Percentiles rank a stretch among this genome's conserved stretches.
These are phyloP conservation scores for Blastocystis sp. DNA, from an alignment of 352 stramenopile genomes.

Conservation along the genomic window DNA sequence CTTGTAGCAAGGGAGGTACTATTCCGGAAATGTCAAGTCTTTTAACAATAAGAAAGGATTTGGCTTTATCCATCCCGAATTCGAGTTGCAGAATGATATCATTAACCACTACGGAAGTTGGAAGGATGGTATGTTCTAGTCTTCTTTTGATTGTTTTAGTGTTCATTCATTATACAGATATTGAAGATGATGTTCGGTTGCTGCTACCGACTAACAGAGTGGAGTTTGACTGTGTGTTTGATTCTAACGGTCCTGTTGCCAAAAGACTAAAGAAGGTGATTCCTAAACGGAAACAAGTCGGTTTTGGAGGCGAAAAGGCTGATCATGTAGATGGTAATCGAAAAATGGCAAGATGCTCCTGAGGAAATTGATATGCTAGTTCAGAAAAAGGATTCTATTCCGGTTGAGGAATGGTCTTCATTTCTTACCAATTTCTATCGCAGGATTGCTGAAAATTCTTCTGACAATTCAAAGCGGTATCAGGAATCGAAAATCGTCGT, in stretches of 20 bases:
- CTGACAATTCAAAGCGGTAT: not conserved
- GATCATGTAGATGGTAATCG: constrained; percentile 21
- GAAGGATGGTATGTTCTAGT: constrained; percentile 37
- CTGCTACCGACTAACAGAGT: constrained; percentile 31
- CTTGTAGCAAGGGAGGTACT: not conserved
- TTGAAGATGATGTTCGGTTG: constrained; percentile 46
- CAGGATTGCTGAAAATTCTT: not conserved
- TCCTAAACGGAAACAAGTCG: constrained; percentile 32
- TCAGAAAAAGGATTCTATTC: not conserved
- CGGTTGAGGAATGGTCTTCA: not conserved
- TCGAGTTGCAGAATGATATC: constrained; percentile 45
- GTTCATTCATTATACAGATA: constrained; percentile 60
- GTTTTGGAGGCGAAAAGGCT: not conserved
- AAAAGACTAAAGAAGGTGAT: constrained; percentile 41
- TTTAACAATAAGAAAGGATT: constrained; percentile 62
- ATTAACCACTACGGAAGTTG: constrained; percentile 51
- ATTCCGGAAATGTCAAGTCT: constrained; percentile 46
- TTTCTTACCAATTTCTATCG: not conserved
- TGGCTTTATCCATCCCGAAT: constrained; percentile 54
- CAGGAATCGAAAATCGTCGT: not conserved
- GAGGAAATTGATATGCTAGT: constrained; percentile 10
- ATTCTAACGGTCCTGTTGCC: constrained; percentile 15
- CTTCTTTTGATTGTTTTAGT: not conserved
- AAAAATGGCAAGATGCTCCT: constrained; percentile 45
- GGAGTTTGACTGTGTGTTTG: constrained; percentile 52